Evolutionary conservation across 306 rosid species (phyloP).

Genomic region (Parietaria judaica): DNA sequence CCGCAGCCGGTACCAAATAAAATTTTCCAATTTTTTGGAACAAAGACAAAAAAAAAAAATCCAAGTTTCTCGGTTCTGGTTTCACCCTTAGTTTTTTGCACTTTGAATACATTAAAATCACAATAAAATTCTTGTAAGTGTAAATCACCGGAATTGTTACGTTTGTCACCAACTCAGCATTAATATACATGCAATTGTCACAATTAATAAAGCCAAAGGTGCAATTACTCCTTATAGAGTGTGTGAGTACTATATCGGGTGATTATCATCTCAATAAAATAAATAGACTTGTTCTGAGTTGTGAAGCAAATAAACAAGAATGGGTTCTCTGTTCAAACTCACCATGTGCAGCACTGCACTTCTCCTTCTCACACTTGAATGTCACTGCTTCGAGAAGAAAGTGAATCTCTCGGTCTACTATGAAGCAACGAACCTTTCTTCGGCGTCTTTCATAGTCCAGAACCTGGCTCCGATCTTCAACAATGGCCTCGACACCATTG

Average conservation of each 20-base stretch:
- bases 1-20: too few relatives aligned
- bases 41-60: too few relatives aligned
- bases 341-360: conserved; percentile 3
- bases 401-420: conserved; percentile 45
- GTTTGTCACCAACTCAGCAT: too few relatives aligned
- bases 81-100: too few relatives aligned
- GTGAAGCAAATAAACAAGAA: background rate
- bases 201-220: background rate
- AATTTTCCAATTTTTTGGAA: too few relatives aligned
- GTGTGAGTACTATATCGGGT: background rate
- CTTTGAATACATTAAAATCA: too few relatives aligned
- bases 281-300: background rate
- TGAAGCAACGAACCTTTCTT: conserved; percentile 28
- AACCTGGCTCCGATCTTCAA: conserved; percentile 35
- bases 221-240: background rate
- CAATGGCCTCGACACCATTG: conserved; percentile 27
- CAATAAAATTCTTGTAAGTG: too few relatives aligned
- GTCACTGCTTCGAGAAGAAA: conserved; percentile 15
- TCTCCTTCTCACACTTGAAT: conserved; percentile 19
- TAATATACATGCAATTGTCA: too few relatives aligned
- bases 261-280: too few relatives aligned
- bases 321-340: conserved; percentile 18
- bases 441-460: conserved; percentile 34
- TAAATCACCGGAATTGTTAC: too few relatives aligned
- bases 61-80: too few relatives aligned